phyloP scores from a whole-genome alignment of 2,329 filamentous ascomycete genomes.

The Aspergillus niger region DNA sequence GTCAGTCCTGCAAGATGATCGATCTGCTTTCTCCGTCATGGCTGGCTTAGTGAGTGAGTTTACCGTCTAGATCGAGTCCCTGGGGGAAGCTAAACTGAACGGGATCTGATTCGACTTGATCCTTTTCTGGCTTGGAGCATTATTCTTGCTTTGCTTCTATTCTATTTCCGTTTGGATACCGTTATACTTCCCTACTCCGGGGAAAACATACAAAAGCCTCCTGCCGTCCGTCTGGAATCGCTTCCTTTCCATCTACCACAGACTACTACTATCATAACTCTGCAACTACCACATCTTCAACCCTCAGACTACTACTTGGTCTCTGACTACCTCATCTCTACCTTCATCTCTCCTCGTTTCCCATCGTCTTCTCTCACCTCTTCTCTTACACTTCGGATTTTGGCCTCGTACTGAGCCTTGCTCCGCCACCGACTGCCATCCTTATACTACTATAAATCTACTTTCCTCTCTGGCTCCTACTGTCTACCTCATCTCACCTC shows the following conservation, averaged over 20 bases:
- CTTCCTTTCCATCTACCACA: constrained; percentile 9
- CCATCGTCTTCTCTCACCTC: background rate
- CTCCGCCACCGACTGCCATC: constrained; percentile 23
- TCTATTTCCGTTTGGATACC: constrained; percentile 12
- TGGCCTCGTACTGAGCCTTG: constrained; percentile 17
- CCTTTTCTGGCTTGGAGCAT: constrained; percentile 7
- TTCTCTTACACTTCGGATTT: constrained; percentile 8
- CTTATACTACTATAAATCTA: constrained; percentile 11
- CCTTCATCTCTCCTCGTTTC: constrained; percentile 4
- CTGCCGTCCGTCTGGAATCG: constrained; percentile 2
- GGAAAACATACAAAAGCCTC: constrained; percentile 20
- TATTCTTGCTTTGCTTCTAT: constrained; percentile 13
- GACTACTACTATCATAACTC: background rate
- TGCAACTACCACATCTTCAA: constrained; percentile 6
- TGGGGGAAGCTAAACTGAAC: constrained; percentile 17
- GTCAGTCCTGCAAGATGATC: constrained; percentile 20
- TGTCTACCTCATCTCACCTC: background rate
- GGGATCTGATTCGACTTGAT: constrained; percentile 4
- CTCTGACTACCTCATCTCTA: background rate
- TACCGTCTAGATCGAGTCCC: constrained; percentile 3
- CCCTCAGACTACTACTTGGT: background rate
- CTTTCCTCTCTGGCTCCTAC: background rate
- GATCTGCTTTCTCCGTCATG: constrained; percentile 12
- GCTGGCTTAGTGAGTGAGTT: too few relatives aligned
- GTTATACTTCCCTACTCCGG: constrained; percentile 13